Evolutionary conservation across 1,284 basidiomycete genomes (phyloP), one percentile per base, ranked within the genome.

Genomic region (Rhodotorula sp.): DNA sequence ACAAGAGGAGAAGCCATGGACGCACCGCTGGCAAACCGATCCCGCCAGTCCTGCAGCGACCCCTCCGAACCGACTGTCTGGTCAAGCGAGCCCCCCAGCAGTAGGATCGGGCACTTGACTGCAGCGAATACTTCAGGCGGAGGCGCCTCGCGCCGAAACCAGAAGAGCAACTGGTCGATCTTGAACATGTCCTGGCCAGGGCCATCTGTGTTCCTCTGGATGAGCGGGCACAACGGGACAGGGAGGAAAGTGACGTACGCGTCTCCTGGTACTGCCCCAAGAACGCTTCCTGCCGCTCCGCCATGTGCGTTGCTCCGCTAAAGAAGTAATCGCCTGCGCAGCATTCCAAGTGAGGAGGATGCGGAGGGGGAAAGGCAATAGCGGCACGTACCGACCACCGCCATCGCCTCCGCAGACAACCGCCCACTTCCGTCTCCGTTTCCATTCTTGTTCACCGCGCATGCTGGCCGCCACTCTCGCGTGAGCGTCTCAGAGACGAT

Each of bases 301-400:
- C 51, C 3, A 19, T 15, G 2, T 56, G 58, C 19, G 7, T 34
- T 2, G 44, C 37, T 3, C 46, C 46, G 17, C 41, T 39, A 54
- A 71, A 71, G 54, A 71, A 71, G 34, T 71, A 71, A n/a, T 71
- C 66, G 19, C 51, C 61, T 62, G 61, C 27, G 8, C 46, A 46
- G 32, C 19, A 7, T 5, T 4, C 25, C 19, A 7, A 1, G 54
- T 41, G 25, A 36, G 13, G 22, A 17, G 6, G n/a, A 12, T 1
- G 27, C 15, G 19, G 32, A 2, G 13, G 19, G n/a, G 22, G 29
- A 3, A 19, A 22, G 41, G 32, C 0, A 6, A 5, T 9, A 15
- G 22, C 3, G 19, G 21, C 3, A 36, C 61, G 36, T 21, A 53
- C 61, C 39, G 15, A 54, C 70, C 32, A 71, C 48, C 1, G 53